Conservation (phyloP, 768 basidiomycete species). For the Amanita pseudoporphyria region DNA sequence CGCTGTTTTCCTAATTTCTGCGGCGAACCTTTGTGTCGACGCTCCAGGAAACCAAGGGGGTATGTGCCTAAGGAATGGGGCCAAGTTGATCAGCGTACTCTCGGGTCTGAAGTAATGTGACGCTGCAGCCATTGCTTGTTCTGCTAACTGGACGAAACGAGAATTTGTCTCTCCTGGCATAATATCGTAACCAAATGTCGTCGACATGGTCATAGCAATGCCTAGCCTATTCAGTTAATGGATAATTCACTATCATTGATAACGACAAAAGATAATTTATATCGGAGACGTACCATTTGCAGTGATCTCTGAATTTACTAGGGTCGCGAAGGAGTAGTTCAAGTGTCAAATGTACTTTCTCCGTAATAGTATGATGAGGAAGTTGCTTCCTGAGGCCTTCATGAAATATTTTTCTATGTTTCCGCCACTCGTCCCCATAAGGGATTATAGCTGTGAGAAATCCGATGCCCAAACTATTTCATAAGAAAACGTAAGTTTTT, state of each 20-base stretch:
- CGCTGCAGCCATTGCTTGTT: neutral
- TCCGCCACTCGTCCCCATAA: no score
- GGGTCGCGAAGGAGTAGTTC: neutral
- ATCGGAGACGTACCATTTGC: neutral
- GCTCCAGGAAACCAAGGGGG: slow-evolving; percentile 3
- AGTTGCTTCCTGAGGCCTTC: no score
- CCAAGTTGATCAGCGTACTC: neutral
- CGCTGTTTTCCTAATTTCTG: neutral
- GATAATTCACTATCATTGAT: no score
- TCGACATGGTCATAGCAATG: neutral
- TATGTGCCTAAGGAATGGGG: slow-evolving; percentile 1
- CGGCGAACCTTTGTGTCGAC: neutral
- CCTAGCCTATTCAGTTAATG: neutral
- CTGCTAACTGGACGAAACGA: slow-evolving; percentile 1
- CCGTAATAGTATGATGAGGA: neutral
- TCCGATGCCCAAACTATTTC: no score
- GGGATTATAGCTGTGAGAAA: no score
- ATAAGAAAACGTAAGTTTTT: no score
- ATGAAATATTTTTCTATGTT: no score
- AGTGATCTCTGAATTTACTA: neutral
- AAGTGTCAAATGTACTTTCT: neutral
- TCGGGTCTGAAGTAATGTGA: neutral
- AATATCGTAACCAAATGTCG: slow-evolving; percentile 1
- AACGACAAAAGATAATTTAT: neutral
- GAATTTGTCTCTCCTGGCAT: neutral